These are phyloP conservation scores for Rhynchospora breviuscula DNA, from an alignment of 176 grass and related monocot genomes.

Conservation along the genomic window DNA sequence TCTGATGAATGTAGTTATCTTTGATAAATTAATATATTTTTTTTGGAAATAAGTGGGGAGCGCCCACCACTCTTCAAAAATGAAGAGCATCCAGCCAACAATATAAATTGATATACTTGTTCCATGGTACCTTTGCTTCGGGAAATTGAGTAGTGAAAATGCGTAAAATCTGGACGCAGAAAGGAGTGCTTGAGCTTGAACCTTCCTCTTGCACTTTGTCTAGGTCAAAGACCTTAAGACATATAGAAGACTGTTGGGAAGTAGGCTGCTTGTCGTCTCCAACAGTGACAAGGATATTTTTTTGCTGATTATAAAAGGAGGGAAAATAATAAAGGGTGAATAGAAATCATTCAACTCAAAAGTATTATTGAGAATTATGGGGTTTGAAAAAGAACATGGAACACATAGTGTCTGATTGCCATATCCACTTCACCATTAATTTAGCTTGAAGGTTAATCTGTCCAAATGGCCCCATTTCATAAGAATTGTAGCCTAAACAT, in stretches of 20 bases:
- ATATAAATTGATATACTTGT: neutral
- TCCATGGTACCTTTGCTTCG: slow-evolving; percentile 64
- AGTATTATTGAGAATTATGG: neutral
- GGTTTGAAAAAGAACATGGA: neutral
- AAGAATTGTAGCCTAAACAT: neutral
- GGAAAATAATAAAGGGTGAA: slow-evolving; percentile 19
- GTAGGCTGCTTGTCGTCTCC: slow-evolving; percentile 83
- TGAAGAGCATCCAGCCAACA: too few relatives aligned
- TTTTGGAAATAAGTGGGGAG: too few relatives aligned
- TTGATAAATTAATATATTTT: neutral
- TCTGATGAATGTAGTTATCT: slow-evolving; percentile 4
- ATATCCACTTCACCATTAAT: neutral
- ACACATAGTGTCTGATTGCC: neutral
- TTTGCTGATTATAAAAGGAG: slow-evolving; percentile 61
- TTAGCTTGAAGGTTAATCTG: neutral
- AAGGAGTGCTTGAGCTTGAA: slow-evolving; percentile 75
- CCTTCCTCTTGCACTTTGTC: slow-evolving; percentile 96
- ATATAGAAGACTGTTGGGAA: slow-evolving; percentile 60
- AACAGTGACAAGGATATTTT: slow-evolving; percentile 73
- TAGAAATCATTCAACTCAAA: neutral
- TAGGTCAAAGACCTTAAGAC: slow-evolving; percentile 91
- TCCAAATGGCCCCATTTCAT: neutral
- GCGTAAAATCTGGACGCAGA: slow-evolving; percentile 88
- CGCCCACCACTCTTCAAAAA: too few relatives aligned
- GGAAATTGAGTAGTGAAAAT: slow-evolving; percentile 91